Evolutionary conservation across 495 filamentous ascomycete genomes (phyloP), one percentile per base, ranked within the genome.

Genomic region (Geoglossum glabrum): DNA sequence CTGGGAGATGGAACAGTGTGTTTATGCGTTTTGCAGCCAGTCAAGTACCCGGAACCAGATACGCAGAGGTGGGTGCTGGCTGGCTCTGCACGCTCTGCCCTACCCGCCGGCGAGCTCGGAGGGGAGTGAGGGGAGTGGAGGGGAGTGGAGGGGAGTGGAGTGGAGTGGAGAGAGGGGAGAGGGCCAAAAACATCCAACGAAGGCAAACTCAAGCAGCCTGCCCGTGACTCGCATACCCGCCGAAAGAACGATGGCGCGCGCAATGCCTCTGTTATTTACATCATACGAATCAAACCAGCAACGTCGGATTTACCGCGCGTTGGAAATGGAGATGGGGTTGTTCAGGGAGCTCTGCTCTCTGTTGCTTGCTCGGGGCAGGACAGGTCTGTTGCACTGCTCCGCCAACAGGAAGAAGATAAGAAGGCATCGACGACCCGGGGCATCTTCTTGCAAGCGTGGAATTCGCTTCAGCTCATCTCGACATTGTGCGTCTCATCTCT

Each of bases 161-260:
- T n/a, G n/a, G n/a, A n/a, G n/a, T n/a, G n/a, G n/a, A n/a, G n/a
- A n/a, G n/a, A n/a, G n/a, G n/a, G n/a, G n/a, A n/a, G n/a, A n/a
- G n/a, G n/a, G n/a, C n/a, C n/a, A n/a, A n/a, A n/a, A n/a, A 21
- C 28, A 19, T 31, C 49, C 49, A 52, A 52, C 49, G 49, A 28
- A 31, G 19, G 11, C 17, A 26, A 30, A 5, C 17, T 23, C 30
- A 9, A 26, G 28, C 7, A 19, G 49, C 25, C 30, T 31, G 49
- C 49, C 49, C 49, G 49, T 52, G 25, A 52, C 3, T 52, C 28
- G 23, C 49, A 52, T 52, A 52, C 49, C 49, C 49, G 49, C 49
- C 49, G 23, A 31, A 2, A 27, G 49, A 28, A 27, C 13, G 23
- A 3, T 15, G 1, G 49, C 49, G 49, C 49, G 49, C 49, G 49